Evolutionary conservation across 2,329 filamentous ascomycete species (phyloP).

Genomic region (Geosmithia flava): DNA sequence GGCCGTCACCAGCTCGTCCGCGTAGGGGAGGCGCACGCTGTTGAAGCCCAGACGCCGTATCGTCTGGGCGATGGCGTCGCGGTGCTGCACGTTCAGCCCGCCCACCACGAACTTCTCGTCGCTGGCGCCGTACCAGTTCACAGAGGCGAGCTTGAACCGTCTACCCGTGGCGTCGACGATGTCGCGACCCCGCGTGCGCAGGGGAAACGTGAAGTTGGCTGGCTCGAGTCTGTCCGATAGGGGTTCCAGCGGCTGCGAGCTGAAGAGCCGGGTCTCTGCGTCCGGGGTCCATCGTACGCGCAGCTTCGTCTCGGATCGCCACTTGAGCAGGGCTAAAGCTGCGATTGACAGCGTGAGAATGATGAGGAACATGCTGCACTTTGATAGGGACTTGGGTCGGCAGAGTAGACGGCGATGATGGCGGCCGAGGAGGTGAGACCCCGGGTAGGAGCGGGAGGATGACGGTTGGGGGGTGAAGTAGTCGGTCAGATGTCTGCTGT

Average conservation of each 20-base stretch:
- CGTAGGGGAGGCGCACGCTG: conserved; percentile 56
- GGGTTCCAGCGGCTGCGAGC: conserved; percentile 31
- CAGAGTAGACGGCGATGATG: neutral
- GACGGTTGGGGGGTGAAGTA: too few species aligned
- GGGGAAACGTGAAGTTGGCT: conserved; percentile 38
- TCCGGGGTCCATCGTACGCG: conserved; percentile 37
- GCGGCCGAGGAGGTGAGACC: neutral
- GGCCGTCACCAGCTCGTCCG: conserved; percentile 51
- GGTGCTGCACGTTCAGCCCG: conserved; percentile 51
- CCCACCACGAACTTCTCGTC: conserved; percentile 54
- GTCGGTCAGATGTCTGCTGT: too few species aligned
- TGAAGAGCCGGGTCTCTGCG: conserved; percentile 29
- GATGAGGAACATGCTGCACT: conserved; percentile 9
- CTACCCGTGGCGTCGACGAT: conserved; percentile 44
- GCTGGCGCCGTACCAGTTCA: conserved; percentile 63
- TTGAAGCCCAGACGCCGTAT: conserved; percentile 56
- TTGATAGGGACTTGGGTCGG: neutral
- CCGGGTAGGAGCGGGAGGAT: too few species aligned
- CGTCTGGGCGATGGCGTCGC: conserved; percentile 43
- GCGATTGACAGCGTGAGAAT: conserved; percentile 17
- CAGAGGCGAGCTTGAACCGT: conserved; percentile 48
- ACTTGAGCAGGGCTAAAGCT: conserved; percentile 26
- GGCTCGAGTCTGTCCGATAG: conserved; percentile 30
- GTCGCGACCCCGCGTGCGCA: conserved; percentile 46
- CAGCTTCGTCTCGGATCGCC: conserved; percentile 30